These are phyloP conservation scores for Aspergillus quadrilineatus DNA, from an alignment of 2,329 filamentous ascomycete genomes.

Conservation along the genomic window DNA sequence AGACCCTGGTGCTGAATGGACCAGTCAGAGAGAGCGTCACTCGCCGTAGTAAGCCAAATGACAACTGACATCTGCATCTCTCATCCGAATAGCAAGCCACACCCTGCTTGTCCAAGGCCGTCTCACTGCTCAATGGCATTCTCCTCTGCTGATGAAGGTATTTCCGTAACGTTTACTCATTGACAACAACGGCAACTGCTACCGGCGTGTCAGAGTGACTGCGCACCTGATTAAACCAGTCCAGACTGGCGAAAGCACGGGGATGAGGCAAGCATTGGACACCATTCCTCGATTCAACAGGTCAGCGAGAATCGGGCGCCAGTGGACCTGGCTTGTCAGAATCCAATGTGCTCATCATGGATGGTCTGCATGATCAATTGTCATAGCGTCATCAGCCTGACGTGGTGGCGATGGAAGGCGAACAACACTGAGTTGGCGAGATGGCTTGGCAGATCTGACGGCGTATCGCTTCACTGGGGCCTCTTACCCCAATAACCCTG, in stretches of 20 bases:
- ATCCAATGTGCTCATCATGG: neutral
- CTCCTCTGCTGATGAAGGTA: conserved; percentile 23
- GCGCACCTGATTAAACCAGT: conserved; percentile 22
- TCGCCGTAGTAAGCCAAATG: conserved; percentile 19
- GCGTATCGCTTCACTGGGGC: neutral
- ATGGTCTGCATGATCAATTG: neutral
- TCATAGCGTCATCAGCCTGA: neutral
- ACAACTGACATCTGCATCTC: conserved; percentile 22
- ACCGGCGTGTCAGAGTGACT: conserved; percentile 22
- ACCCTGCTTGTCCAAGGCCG: too few species aligned
- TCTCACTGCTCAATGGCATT: too few species aligned
- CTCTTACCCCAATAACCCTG: too few species aligned
- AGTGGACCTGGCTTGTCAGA: neutral
- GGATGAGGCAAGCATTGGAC: conserved; percentile 22
- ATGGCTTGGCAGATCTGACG: neutral
- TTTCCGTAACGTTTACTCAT: conserved; percentile 24
- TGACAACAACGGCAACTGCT: conserved; percentile 23
- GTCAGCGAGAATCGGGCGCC: neutral
- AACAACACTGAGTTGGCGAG: neutral
- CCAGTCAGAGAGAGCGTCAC: conserved; percentile 17
- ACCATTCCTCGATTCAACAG: neutral
- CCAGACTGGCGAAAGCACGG: conserved; percentile 22
- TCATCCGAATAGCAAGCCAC: conserved; percentile 20
- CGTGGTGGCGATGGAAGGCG: neutral
- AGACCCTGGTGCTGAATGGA: conserved; percentile 1